Percentiles rank a stretch among this genome's conserved stretches.
These are phyloP conservation scores for Nakataea oryzae DNA, from an alignment of 2,329 filamentous ascomycete genomes.

Conservation along the genomic window DNA sequence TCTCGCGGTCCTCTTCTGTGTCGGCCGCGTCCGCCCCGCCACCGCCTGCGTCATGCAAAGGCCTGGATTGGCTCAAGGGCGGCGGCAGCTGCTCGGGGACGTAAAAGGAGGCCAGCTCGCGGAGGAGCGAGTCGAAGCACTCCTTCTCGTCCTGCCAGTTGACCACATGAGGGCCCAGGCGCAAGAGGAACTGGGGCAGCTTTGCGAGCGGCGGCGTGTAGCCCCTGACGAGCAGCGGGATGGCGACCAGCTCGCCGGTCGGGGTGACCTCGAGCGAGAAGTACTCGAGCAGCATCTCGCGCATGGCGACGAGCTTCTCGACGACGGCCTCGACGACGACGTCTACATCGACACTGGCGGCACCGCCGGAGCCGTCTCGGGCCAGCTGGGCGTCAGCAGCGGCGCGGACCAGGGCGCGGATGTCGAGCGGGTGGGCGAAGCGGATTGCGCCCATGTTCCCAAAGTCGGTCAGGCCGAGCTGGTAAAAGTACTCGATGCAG, in stretches of 20 bases:
- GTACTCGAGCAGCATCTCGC: slow-evolving; percentile 87
- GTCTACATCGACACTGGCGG: slow-evolving; percentile 37
- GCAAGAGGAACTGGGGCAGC: slow-evolving; percentile 76
- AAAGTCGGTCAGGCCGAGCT: slow-evolving; percentile 88
- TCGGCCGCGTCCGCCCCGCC: neutral
- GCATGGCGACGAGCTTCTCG: slow-evolving; percentile 59
- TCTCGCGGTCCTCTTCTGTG: slow-evolving; percentile 22
- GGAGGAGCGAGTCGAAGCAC: slow-evolving; percentile 79
- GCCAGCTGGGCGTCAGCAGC: slow-evolving; percentile 62
- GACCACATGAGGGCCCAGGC: slow-evolving; percentile 71
- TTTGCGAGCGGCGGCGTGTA: slow-evolving; percentile 82
- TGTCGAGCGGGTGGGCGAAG: slow-evolving; percentile 64
- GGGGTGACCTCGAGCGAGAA: slow-evolving; percentile 78
- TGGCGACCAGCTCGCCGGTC: slow-evolving; percentile 63
- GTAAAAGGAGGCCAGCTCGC: slow-evolving; percentile 82
- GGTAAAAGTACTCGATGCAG: slow-evolving; percentile 88
- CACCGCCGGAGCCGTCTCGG: slow-evolving; percentile 10
- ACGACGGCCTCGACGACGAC: slow-evolving; percentile 57
- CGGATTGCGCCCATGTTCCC: slow-evolving; percentile 83
- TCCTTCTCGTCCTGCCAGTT: slow-evolving; percentile 75
- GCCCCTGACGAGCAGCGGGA: slow-evolving; percentile 80
- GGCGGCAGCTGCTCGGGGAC: slow-evolving; percentile 74
- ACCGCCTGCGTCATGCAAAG: slow-evolving; percentile 4
- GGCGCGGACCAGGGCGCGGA: slow-evolving; percentile 61
- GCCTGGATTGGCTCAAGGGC: neutral